phyloP scores from a whole-genome alignment of 2,329 filamentous ascomycete genomes.

The Exophiala mesophila region DNA sequence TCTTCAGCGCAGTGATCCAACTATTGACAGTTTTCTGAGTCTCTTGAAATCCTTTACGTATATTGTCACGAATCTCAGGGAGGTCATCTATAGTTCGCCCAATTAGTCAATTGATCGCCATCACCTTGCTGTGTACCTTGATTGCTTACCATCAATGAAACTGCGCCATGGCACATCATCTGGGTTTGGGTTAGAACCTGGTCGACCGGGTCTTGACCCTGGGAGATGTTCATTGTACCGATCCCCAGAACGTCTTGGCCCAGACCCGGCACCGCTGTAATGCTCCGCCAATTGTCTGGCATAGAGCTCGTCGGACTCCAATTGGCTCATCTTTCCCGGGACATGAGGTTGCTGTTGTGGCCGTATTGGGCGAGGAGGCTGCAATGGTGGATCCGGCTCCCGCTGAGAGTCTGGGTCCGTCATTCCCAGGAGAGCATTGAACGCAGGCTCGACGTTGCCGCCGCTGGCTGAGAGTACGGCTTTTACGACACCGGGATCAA shows the following conservation, averaged over 20 bases:
- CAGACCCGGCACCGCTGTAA: conserved; percentile 53
- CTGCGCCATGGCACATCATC: conserved; percentile 55
- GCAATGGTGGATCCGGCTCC: conserved; percentile 62
- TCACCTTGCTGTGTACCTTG: no score
- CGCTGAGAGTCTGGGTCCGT: conserved; percentile 70
- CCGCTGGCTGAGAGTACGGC: conserved; percentile 82
- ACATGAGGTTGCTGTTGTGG: conserved; percentile 31
- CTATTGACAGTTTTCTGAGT: conserved; percentile 89
- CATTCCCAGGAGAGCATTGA: conserved; percentile 84
- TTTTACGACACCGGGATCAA: conserved; percentile 75
- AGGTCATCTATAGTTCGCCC: conserved; percentile 78
- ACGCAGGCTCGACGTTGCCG: conserved; percentile 85
- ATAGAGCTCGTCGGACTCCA: conserved; percentile 87
- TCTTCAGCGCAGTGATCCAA: conserved; percentile 88
- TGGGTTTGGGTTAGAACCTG: conserved; percentile 40
- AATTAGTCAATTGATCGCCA: no score
- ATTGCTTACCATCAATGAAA: conserved; percentile 69
- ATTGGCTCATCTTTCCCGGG: conserved; percentile 64
- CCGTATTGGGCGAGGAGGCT: conserved; percentile 68
- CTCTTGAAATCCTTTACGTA: conserved; percentile 90
- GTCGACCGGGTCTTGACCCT: conserved; percentile 28
- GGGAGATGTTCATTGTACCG: conserved; percentile 29
- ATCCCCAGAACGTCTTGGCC: conserved; percentile 25
- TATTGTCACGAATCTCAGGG: conserved; percentile 84
- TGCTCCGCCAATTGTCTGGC: conserved; percentile 90